Evolutionary conservation across 2,329 filamentous ascomycete species (phyloP).

Genomic region (Fusarium poae): DNA sequence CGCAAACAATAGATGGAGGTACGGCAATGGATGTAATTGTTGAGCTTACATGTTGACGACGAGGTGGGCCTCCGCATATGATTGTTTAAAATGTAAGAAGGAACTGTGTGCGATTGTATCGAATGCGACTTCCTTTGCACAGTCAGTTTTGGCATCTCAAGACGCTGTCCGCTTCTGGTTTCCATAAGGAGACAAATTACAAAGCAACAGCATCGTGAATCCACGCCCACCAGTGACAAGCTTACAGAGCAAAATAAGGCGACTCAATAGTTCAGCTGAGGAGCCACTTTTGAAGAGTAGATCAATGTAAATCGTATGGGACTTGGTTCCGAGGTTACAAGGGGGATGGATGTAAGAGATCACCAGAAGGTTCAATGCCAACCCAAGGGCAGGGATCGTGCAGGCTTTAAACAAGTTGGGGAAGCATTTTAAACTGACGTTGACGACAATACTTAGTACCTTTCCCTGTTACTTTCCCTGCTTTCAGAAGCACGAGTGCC

Average conservation of each 20-base stretch:
- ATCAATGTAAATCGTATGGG: constrained; percentile 33
- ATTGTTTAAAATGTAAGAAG: constrained; percentile 8
- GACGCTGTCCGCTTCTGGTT: neutral
- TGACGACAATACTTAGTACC: constrained; percentile 31
- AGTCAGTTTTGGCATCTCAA: constrained; percentile 32
- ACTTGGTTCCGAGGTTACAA: constrained; percentile 27
- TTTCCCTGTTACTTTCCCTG: constrained; percentile 34
- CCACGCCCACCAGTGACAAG: neutral
- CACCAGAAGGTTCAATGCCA: constrained; percentile 10
- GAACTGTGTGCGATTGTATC: constrained; percentile 1
- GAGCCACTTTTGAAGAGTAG: constrained; percentile 20
- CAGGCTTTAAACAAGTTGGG: constrained; percentile 43
- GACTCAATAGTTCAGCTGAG: constrained; percentile 29
- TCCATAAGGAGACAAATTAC: constrained; percentile 5
- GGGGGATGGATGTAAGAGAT: constrained; percentile 34
- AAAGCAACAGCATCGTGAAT: neutral
- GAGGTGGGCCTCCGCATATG: neutral
- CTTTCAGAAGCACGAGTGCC: constrained; percentile 30
- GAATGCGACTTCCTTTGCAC: constrained; percentile 33
- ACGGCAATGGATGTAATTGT: constrained; percentile 8
- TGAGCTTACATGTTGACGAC: constrained; percentile 42
- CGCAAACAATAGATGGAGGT: neutral
- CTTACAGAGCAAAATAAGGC: constrained; percentile 35
- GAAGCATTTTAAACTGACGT: constrained; percentile 42
- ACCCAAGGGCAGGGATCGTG: constrained; percentile 40